Base-by-base conservation (phyloP, 495 filamentous ascomycete genomes). In the Neurospora sp. region DNA sequence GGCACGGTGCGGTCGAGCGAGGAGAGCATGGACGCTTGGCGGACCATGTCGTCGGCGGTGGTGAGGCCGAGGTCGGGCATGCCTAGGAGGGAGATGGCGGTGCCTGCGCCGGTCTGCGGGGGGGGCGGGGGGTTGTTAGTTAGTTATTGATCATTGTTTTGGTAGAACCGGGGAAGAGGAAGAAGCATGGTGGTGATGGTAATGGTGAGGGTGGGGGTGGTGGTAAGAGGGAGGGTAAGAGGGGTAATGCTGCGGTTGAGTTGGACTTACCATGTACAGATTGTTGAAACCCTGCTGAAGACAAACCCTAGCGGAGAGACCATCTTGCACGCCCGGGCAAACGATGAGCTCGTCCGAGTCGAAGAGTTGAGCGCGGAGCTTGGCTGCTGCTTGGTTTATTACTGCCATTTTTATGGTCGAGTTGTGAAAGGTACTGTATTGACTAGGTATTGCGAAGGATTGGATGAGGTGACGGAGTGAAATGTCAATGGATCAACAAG, bases 321-420 rank as follows among this genome's bases (percentile, higher is more conserved):
- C 90, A 82, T 93, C 91, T 74, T 92, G 90, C 1, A 93, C 89
- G 59, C 90, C 91, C 1, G 91, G 91, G 69, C 88, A 91, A 3
- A 90, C 84, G 17, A 90, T 82, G 59, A 86, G 77, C 14, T 79
- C 75, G 39, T 78, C 75, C 31, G 78, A 75, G 17, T 81, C 73
- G 14, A 75, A 77, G 20, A 86, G 76, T 70, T 81, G 75, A 35
- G 77, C 77, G 69, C 83, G 81, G 35, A 86, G 79, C 73, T 76
- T 81, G 4, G 81, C 80, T n/a, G 79, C 80, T 53, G 82, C 77
- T 68, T 75, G 74, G 45, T 73, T 77, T 40, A 45, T 44, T 71
- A 74, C 70, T 48, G 69, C 42, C 27, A 70, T 40, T 41, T 40
- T 38, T 76, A 35, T 35, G 22, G 17, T 68, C 38, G 59, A 35